Percentiles rank a stretch among this genome's conserved stretches.
Evolutionary conservation across 352 stramenopile species (phyloP).

Genomic region (Phytopythium aichiense): DNA sequence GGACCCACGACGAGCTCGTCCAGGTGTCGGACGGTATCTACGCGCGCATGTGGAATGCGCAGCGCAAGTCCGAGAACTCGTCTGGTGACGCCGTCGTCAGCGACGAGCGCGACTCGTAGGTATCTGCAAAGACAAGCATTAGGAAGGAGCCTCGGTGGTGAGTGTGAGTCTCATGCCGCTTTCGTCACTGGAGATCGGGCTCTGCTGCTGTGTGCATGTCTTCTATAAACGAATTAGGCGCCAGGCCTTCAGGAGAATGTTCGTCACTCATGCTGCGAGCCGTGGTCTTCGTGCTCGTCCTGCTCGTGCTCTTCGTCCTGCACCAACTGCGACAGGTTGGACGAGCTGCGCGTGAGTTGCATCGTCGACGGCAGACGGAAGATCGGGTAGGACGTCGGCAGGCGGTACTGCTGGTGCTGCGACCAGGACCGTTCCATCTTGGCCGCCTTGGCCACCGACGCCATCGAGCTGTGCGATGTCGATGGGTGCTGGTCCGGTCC

Average conservation of each 20-base stretch:
- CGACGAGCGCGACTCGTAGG: not conserved
- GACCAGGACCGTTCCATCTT: constrained; percentile 34
- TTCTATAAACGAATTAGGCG: not conserved
- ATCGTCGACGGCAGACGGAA: constrained; percentile 51
- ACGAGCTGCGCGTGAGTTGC: constrained; percentile 32
- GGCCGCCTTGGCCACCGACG: constrained; percentile 26
- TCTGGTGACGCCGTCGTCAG: not conserved
- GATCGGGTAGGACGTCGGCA: constrained; percentile 56
- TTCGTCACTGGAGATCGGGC: not conserved
- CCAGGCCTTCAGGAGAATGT: not conserved
- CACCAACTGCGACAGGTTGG: constrained; percentile 19
- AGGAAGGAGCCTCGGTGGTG: not conserved
- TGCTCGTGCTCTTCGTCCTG: constrained; percentile 5
- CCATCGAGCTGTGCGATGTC: constrained; percentile 16
- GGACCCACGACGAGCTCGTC: constrained; percentile 91
- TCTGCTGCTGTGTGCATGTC: not conserved
- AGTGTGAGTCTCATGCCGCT: not conserved
- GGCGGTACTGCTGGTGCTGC: constrained; percentile 27
- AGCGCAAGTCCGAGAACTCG: constrained; percentile 59
- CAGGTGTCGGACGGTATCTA: constrained; percentile 65
- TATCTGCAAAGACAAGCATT: not conserved
- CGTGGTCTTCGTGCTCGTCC: not conserved
- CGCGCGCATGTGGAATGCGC: constrained; percentile 68
- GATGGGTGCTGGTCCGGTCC: constrained; percentile 1
- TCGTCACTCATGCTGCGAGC: not conserved